Conservation (phyloP, 1,284 basidiomycete genomes). For the Cryptococcus sp. region DNA sequence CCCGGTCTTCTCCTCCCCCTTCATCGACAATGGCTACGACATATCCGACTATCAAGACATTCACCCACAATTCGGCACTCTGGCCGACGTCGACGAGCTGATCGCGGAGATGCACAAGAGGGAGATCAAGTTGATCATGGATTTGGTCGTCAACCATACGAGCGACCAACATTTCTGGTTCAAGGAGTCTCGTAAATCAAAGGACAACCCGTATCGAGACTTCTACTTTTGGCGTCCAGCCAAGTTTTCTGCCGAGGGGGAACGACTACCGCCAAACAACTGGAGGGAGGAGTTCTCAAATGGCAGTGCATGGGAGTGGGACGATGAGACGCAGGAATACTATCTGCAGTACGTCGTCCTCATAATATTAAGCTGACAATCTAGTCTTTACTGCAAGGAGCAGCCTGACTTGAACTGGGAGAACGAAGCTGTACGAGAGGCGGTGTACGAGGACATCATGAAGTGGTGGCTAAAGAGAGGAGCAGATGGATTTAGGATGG, state of each 20-base stretch:
- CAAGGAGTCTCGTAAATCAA: conserved; percentile 38
- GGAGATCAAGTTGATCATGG: conserved; percentile 44
- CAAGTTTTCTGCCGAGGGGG: conserved; percentile 32
- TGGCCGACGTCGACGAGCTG: conserved; percentile 45
- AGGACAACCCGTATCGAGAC: conserved; percentile 39
- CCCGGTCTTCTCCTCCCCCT: conserved; percentile 23
- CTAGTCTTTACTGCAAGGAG: conserved; percentile 37
- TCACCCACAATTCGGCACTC: conserved; percentile 45
- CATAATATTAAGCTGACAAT: neutral
- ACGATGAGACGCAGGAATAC: conserved; percentile 47
- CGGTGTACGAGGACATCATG: conserved; percentile 40
- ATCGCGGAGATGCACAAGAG: conserved; percentile 35
- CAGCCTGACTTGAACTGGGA: conserved; percentile 44
- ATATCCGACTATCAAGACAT: conserved; percentile 46
- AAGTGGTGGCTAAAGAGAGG: conserved; percentile 48
- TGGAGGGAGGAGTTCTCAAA: conserved; percentile 29
- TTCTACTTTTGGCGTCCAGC: conserved; percentile 44
- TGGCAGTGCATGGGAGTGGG: conserved; percentile 45
- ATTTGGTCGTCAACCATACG: conserved; percentile 49
- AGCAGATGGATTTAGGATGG: conserved; percentile 45
- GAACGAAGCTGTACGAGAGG: conserved; percentile 27
- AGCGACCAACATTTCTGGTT: conserved; percentile 48
- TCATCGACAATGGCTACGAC: conserved; percentile 31
- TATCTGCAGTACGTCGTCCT: conserved; percentile 35
- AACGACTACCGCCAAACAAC: conserved; percentile 43